These are phyloP conservation scores for Cryphonectria nitschkei DNA, from an alignment of 2,329 filamentous ascomycete genomes.

Conservation along the genomic window DNA sequence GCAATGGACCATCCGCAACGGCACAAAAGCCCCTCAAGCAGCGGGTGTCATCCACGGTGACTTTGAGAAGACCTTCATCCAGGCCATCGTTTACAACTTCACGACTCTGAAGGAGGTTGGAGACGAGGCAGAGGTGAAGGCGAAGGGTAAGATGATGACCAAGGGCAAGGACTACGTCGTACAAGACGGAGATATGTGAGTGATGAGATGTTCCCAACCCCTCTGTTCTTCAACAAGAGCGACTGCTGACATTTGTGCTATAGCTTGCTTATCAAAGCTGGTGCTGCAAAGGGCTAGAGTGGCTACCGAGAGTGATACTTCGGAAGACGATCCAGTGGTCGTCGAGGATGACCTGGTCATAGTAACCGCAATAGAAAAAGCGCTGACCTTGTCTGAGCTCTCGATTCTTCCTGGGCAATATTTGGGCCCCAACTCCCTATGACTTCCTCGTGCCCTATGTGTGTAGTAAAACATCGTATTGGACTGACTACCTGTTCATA, in stretches of 20 bases:
- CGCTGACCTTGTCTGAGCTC: neutral
- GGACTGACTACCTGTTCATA: neutral
- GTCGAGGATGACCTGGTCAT: neutral
- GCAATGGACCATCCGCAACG: conserved; percentile 96
- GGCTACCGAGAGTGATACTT: neutral
- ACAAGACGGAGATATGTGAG: conserved; percentile 72
- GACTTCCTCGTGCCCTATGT: neutral
- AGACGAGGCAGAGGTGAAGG: conserved; percentile 85
- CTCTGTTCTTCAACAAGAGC: neutral
- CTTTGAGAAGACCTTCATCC: conserved; percentile 99
- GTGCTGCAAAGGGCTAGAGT: conserved; percentile 72
- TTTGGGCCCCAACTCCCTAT: neutral
- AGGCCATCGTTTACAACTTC: conserved; percentile 93
- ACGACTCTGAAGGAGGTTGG: conserved; percentile 79
- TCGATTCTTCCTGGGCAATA: neutral
- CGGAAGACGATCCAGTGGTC: neutral
- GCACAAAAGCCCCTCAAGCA: conserved; percentile 95
- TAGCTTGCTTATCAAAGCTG: conserved; percentile 81
- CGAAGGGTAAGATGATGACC: conserved; percentile 95
- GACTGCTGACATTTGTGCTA: neutral
- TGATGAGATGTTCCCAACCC: neutral
- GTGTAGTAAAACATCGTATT: neutral
- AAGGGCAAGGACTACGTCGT: conserved; percentile 84
- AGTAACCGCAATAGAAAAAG: neutral
- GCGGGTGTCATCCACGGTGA: conserved; percentile 91